Evolutionary conservation across 2,329 filamentous ascomycete species (phyloP), one percentile per base, ranked within the genome.

Genomic region (Epichloe gansuensis): DNA sequence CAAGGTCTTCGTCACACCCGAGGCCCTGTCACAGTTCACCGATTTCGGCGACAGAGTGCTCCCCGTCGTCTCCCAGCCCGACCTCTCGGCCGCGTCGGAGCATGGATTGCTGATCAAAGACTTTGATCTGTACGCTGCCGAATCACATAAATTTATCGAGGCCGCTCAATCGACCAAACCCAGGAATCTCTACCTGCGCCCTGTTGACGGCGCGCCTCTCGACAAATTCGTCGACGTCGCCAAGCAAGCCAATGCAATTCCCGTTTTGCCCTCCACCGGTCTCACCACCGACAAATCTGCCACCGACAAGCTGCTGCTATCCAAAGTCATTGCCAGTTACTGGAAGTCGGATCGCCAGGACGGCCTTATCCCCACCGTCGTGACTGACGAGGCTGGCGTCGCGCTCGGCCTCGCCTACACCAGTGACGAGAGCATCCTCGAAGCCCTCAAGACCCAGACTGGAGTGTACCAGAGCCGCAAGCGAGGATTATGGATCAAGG

Each of bases 381-480:
- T 98, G 7, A 89, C 87, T 1, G 89, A 98, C 64, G 88, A 95
- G 73, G 75, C 85, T 47, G 90, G 89, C 1, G 74, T 86, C 21
- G 87, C 89, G 8, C 73, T 98, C 13, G 93, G 93, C 0, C 71
- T 98, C 57, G 93, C 96, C 17, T 98, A 96, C 74, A 95, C 90
- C 69, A 96, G 87, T 63, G 81, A 86, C 56, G 87, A 94, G 67
- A 97, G 91, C 65, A 82, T 98, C 36, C 75, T 82, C 8, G 91
- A 95, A 71, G 91, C 91, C 39, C 66, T 98, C 55, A 81, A 80
- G 61, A 95, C 89, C 5, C 73, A 77, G 60, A 74, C 74, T 0
- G 90, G 93, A 35, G 91, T 97, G 39, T 98, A 98, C 67, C 89
- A 96, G 70, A 97, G 91, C 72, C 80, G 93, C 50, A 97, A 96